These are phyloP conservation scores for Claviceps quebecensis DNA, from an alignment of 2,329 filamentous ascomycete genomes.

Conservation along the genomic window DNA sequence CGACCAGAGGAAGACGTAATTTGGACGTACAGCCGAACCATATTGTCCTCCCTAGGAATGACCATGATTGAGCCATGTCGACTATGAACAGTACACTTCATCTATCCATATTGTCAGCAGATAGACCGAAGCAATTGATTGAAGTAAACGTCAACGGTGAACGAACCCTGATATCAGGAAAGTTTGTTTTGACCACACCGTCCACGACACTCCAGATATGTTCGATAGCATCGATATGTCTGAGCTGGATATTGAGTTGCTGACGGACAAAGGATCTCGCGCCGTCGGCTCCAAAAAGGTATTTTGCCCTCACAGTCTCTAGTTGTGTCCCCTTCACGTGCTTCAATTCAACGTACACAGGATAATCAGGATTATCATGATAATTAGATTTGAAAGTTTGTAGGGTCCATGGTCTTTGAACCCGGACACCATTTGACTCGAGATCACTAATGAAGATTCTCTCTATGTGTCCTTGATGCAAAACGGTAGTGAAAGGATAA, in stretches of 20 bases:
- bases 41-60: conserved; percentile 56
- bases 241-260: conserved; percentile 55
- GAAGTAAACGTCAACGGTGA: not conserved
- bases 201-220: conserved; percentile 69
- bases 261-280: conserved; percentile 52
- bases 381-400: conserved; percentile 46
- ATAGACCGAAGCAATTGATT: conserved; percentile 17
- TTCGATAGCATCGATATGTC: conserved; percentile 54
- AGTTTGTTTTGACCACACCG: conserved; percentile 56
- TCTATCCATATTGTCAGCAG: conserved; percentile 22
- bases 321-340: conserved; percentile 58
- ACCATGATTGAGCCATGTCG: conserved; percentile 65
- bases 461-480: conserved; percentile 61
- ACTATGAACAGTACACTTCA: conserved; percentile 66
- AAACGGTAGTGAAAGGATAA: conserved; percentile 55
- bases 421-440: conserved; percentile 41
- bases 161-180: conserved; percentile 59
- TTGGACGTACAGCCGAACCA: conserved; percentile 59
- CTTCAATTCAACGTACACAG: conserved; percentile 64
- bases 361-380: conserved; percentile 47
- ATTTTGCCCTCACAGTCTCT: conserved; percentile 56
- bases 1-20: conserved; percentile 46
- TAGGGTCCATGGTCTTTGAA: conserved; percentile 54
- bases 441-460: conserved; percentile 55
- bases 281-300: conserved; percentile 59